These are phyloP conservation scores for Salix dunnii DNA, from an alignment of 345 rosid genomes.

Conservation along the genomic window DNA sequence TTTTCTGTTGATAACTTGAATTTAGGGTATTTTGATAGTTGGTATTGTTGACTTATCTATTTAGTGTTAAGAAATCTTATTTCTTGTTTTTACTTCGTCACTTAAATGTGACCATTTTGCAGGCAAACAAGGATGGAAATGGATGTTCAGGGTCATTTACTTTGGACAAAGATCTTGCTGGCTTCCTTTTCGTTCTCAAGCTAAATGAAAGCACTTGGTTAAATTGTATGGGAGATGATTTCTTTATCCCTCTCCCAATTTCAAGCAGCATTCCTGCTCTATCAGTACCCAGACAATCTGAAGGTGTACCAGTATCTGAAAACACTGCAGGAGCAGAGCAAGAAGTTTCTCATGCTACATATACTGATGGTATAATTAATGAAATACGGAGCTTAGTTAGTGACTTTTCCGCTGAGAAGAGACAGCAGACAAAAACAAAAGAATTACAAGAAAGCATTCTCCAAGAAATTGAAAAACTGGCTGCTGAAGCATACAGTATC, in stretches of 20 bases:
- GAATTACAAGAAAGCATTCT: conserved; percentile 83
- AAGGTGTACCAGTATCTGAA: conserved; percentile 28
- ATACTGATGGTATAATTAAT: conserved; percentile 58
- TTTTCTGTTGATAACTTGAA: not conserved
- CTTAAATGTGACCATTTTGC: conserved; percentile 30
- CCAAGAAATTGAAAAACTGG: conserved; percentile 90
- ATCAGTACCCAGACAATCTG: conserved; percentile 27
- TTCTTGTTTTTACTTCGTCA: conserved; percentile 8
- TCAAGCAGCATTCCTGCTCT: conserved; percentile 39
- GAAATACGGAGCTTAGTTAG: conserved; percentile 77
- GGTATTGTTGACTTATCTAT: too few relatives aligned
- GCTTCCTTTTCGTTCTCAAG: conserved; percentile 86
- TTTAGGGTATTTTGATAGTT: not conserved
- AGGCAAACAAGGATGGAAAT: conserved; percentile 55
- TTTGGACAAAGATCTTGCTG: conserved; percentile 53
- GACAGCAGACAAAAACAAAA: conserved; percentile 50
- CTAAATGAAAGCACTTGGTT: conserved; percentile 65
- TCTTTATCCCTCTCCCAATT: conserved; percentile 61
- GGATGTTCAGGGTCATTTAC: conserved; percentile 61
- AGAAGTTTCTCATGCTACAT: conserved; percentile 42
- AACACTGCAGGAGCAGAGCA: conserved; percentile 33
- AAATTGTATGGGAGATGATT: conserved; percentile 64
- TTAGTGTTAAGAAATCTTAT: not conserved
- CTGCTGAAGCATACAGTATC: conserved; percentile 96
- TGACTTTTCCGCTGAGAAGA: conserved; percentile 60